phyloP scores from a whole-genome alignment of 1,284 basidiomycete species.

The Sporisorium scitamineum region DNA sequence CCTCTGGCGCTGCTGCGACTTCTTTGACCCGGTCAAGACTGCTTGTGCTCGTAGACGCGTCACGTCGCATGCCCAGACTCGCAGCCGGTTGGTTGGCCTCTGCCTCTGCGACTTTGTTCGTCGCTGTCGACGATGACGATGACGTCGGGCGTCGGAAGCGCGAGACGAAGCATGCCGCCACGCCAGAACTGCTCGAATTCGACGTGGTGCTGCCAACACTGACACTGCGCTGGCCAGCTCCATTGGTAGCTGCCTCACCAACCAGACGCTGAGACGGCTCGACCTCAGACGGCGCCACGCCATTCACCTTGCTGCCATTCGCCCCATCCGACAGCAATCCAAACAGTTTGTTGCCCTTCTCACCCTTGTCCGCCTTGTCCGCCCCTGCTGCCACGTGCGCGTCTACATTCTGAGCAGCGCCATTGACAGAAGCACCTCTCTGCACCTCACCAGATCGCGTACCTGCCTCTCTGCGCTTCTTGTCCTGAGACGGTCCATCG shows the following conservation, averaged over 20 bases:
- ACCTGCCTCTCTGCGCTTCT: constrained; percentile 21
- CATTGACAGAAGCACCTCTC: neutral
- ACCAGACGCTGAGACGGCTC: constrained; percentile 1
- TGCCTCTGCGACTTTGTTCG: constrained; percentile 7
- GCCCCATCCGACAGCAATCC: constrained; percentile 18
- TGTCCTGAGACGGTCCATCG: constrained; percentile 12
- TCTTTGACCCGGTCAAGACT: constrained; percentile 19
- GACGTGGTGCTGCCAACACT: constrained; percentile 27
- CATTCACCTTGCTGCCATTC: constrained; percentile 12
- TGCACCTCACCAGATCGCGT: constrained; percentile 7
- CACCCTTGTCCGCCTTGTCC: constrained; percentile 15
- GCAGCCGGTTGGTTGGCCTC: neutral
- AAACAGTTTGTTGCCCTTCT: constrained; percentile 26
- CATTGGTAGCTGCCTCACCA: constrained; percentile 3
- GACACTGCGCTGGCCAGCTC: constrained; percentile 29
- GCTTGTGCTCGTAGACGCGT: constrained; percentile 40
- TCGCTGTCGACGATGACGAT: constrained; percentile 24
- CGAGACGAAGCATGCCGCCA: constrained; percentile 38
- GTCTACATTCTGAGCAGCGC: neutral
- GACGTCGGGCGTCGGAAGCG: constrained; percentile 50
- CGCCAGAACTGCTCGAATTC: constrained; percentile 25
- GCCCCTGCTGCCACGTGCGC: neutral
- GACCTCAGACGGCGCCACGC: neutral
- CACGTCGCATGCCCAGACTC: constrained; percentile 24
- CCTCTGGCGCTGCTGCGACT: neutral